Percentiles rank a stretch among this genome's conserved stretches.
Conservation (phyloP, 306 rosid genomes). For the Lathyrus sativus region DNA sequence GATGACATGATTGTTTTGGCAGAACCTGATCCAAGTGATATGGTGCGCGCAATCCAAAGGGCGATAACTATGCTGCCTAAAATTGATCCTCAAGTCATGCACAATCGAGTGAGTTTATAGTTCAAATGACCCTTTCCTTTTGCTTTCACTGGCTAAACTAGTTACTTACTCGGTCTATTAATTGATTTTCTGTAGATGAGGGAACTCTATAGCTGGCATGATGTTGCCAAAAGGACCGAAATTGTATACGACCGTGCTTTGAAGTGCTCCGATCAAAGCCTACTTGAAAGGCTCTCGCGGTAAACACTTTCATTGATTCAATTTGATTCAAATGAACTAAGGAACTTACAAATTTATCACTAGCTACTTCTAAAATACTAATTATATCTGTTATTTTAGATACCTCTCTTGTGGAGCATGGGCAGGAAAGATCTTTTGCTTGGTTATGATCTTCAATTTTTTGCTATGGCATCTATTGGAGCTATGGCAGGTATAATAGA, state of each 20-base stretch:
- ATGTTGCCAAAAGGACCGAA: constrained; percentile 85
- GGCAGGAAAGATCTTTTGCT: constrained; percentile 89
- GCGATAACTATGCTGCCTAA: constrained; percentile 77
- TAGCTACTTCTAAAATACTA: no score
- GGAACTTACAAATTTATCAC: no score
- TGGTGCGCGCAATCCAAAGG: constrained; percentile 74
- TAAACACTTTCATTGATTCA: constrained; percentile 38
- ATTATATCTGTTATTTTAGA: no score
- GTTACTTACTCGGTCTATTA: neutral
- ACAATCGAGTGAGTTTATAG: constrained; percentile 68
- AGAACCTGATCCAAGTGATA: constrained; percentile 84
- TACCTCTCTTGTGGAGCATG: constrained; percentile 85
- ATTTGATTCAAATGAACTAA: no score
- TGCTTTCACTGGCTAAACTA: constrained; percentile 29
- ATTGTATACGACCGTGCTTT: constrained; percentile 82
- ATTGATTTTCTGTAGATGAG: constrained; percentile 52
- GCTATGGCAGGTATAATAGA: constrained; percentile 62
- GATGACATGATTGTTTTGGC: constrained; percentile 93
- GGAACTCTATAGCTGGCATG: constrained; percentile 88
- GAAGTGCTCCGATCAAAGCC: constrained; percentile 71
- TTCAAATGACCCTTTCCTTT: constrained; percentile 31
- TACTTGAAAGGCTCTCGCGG: constrained; percentile 70
- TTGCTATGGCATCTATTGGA: constrained; percentile 73
- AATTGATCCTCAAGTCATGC: constrained; percentile 86
- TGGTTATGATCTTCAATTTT: constrained; percentile 79